Conservation (phyloP, 805 yeast species). For the Nakazawaea sp. region DNA sequence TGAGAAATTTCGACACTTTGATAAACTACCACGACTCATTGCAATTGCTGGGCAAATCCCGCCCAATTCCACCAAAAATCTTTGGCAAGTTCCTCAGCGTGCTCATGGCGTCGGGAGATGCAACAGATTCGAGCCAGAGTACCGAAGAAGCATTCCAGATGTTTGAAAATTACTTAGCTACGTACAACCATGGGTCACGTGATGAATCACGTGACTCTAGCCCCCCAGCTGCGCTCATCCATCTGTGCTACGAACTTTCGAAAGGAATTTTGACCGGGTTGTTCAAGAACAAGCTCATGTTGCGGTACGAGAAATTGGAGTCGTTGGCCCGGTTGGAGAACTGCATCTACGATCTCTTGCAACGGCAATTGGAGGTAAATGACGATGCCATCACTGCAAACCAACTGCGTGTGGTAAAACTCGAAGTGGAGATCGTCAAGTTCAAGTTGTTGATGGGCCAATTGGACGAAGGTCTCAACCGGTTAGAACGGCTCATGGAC, state of each 20-base stretch:
- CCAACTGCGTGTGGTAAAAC: not conserved
- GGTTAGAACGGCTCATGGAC: not conserved
- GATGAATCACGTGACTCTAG: no score
- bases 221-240: no score
- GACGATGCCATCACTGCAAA: not conserved
- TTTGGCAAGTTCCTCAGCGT: constrained; percentile 5
- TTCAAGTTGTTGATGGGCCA: constrained; percentile 3
- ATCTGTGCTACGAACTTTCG: constrained; percentile 2
- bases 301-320: constrained; percentile 1
- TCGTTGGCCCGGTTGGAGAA: constrained; percentile 1
- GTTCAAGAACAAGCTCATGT: not conserved
- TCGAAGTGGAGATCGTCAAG: constrained; percentile 4
- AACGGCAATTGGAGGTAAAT: not conserved
- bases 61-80: constrained; percentile 2
- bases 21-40: constrained; percentile 4
- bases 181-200: not conserved
- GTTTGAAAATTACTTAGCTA: not conserved
- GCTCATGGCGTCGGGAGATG: not conserved
- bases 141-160: constrained; percentile 6
- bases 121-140: not conserved
- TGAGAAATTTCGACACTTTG: constrained; percentile 7
- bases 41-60: not conserved
- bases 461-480: constrained; percentile 1
- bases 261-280: constrained; percentile 6
- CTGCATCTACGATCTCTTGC: constrained; percentile 2